Percentiles rank a stretch among this genome's conserved stretches.
Conservation (phyloP, 2,329 filamentous ascomycete genomes). For the Fusarium miscanthi region DNA sequence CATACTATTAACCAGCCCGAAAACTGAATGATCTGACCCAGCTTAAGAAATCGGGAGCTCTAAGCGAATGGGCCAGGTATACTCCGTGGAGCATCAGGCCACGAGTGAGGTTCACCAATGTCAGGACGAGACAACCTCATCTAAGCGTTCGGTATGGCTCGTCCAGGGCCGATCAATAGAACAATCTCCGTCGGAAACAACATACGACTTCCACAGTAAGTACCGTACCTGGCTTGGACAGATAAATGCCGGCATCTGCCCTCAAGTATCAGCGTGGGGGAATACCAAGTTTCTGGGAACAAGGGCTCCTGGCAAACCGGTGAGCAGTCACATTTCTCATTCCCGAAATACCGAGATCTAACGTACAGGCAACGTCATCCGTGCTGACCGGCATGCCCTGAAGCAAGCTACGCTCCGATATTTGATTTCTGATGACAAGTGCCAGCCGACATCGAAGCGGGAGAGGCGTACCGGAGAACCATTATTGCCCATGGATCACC, state of each 20-base stretch:
- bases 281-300: constrained; percentile 34
- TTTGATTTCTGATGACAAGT: constrained; percentile 26
- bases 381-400: constrained; percentile 10
- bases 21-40: neutral
- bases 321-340: constrained; percentile 38
- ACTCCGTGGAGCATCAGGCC: neutral
- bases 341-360: constrained; percentile 27
- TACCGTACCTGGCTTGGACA: constrained; percentile 8
- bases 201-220: neutral
- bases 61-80: neutral
- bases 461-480: constrained; percentile 15
- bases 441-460: constrained; percentile 14
- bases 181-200: neutral
- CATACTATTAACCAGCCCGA: constrained; percentile 8
- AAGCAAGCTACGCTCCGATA: constrained; percentile 7
- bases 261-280: constrained; percentile 31
- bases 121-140: neutral
- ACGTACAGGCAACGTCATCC: constrained; percentile 19
- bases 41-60: neutral
- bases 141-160: neutral
- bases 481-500: neutral
- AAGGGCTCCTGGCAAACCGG: constrained; percentile 39
- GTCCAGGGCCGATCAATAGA: neutral
- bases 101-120: neutral
- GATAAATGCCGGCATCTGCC: constrained; percentile 15